Evolutionary conservation across 805 yeast genomes (phyloP).

Genomic region (Cyberlindnera samutprakarnensis): DNA sequence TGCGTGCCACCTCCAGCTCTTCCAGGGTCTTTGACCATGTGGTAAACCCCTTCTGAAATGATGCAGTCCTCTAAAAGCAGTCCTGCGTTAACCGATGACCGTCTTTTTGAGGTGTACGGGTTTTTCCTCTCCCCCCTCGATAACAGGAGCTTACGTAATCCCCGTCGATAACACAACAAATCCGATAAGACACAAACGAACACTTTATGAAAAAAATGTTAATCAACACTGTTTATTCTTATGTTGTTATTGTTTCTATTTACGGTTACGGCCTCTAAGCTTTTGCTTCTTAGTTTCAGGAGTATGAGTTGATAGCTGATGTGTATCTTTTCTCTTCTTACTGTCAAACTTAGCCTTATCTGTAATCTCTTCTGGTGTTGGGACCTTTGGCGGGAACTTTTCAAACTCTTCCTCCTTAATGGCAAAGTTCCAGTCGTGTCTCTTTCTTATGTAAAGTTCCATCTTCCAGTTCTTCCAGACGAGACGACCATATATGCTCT

Average conservation of each 20-base stretch:
- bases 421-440: conserved; percentile 73
- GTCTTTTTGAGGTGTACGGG: no score
- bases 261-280: conserved; percentile 23
- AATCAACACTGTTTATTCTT: neutral
- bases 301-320: neutral
- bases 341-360: conserved; percentile 2
- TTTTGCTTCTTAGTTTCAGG: conserved; percentile 17
- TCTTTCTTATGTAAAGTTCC: conserved; percentile 69
- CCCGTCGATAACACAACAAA: no score
- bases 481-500: conserved; percentile 76
- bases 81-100: no score
- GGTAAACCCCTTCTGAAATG: no score
- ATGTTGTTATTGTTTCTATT: neutral
- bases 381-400: conserved; percentile 26
- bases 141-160: no score
- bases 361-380: conserved; percentile 12
- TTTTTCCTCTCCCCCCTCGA: no score
- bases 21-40: no score
- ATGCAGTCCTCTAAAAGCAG: no score
- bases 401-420: conserved; percentile 47
- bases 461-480: conserved; percentile 96
- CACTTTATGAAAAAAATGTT: no score
- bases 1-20: no score
- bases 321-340: conserved; percentile 12
- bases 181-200: no score